phyloP scores from a whole-genome alignment of 495 filamentous ascomycete species.

The Echria macrotheca region DNA sequence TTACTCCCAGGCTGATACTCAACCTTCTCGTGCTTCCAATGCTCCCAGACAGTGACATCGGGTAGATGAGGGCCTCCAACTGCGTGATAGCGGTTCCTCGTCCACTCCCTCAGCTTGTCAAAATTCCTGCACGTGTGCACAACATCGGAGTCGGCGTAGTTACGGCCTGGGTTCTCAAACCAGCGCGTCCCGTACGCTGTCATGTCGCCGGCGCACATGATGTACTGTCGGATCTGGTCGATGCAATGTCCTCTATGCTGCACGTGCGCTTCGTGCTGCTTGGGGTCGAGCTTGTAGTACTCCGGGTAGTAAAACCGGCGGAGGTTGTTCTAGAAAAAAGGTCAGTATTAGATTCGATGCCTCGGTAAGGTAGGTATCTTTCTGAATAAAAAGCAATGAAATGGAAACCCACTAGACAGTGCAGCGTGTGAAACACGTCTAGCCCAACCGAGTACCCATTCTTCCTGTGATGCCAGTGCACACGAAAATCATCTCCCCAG shows the following conservation, averaged over 20 bases:
- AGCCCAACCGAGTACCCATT: not conserved
- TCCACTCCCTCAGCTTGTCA: conserved; percentile 8
- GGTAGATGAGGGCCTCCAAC: not conserved
- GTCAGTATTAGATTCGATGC: not conserved
- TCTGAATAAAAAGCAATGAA: not conserved
- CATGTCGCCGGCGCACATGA: conserved; percentile 12
- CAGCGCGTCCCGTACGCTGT: conserved; percentile 6
- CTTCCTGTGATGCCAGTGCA: not conserved
- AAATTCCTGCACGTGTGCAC: conserved; percentile 9
- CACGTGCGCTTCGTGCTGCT: not conserved
- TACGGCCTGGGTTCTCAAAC: conserved; percentile 5
- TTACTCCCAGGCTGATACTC: not conserved
- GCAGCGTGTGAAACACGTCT: conserved; percentile 10
- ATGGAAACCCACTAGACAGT: not conserved
- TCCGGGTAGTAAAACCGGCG: not conserved
- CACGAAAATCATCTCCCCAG: not conserved
- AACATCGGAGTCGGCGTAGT: conserved; percentile 11
- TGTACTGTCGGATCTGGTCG: conserved; percentile 11
- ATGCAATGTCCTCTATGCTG: conserved; percentile 8
- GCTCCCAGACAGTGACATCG: not conserved
- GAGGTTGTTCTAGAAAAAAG: conserved; percentile 2
- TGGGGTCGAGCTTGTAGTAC: not conserved
- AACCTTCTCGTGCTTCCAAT: not conserved
- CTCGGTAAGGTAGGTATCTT: too few relatives aligned
- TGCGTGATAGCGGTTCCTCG: conserved; percentile 3